Evolutionary conservation across 345 rosid genomes (phyloP).

Genomic region (Geranium brycei): DNA sequence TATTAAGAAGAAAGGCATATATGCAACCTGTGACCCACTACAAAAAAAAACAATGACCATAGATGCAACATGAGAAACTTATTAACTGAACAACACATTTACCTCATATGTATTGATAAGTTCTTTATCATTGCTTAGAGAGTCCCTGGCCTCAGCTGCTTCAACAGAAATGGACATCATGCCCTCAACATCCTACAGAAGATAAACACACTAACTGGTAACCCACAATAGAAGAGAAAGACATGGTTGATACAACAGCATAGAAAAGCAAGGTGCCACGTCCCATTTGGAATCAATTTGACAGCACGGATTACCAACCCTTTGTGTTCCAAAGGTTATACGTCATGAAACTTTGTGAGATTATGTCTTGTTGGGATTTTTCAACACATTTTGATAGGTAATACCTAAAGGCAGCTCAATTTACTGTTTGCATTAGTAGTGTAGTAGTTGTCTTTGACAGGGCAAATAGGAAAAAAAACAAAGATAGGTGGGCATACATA

Average conservation of each 20-base stretch:
- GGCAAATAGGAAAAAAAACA: neutral
- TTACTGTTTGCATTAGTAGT: neutral
- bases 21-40: neutral
- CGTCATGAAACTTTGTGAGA: neutral
- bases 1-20: neutral
- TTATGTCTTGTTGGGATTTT: neutral
- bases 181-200: conserved; percentile 83
- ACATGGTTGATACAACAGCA: too few relatives aligned
- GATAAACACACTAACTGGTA: neutral
- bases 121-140: conserved; percentile 93
- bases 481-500: neutral
- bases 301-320: neutral
- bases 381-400: neutral
- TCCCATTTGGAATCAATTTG: neutral
- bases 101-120: conserved; percentile 93
- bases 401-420: neutral
- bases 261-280: too few relatives aligned
- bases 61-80: neutral
- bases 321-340: neutral
- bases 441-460: neutral
- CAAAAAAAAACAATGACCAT: neutral
- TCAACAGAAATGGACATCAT: conserved; percentile 99
- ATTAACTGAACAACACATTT: conserved; percentile 11
- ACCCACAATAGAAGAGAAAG: neutral
- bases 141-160: conserved; percentile 85